Evolutionary conservation across 2,329 filamentous ascomycete species (phyloP).

Genomic region (Cyphellophora attinorum): DNA sequence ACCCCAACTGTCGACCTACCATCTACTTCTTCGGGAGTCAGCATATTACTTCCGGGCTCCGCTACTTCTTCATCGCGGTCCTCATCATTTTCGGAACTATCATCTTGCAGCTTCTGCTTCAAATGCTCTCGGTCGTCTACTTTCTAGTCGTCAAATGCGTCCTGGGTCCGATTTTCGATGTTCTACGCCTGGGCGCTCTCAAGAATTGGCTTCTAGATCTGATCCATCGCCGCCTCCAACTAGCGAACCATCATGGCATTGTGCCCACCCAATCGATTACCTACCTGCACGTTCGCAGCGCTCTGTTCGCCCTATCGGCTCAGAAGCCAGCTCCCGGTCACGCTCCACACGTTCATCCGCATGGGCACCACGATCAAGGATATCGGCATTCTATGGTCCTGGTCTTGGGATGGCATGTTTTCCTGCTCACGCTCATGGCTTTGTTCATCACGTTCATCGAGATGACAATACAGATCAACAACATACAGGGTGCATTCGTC

Average conservation of each 20-base stretch:
- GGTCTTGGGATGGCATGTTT: background rate
- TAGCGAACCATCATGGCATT: background rate
- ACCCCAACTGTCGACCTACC: background rate
- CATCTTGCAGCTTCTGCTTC: background rate
- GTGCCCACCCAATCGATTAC: background rate
- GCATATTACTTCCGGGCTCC: background rate
- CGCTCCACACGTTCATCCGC: background rate
- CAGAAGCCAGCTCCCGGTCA: background rate
- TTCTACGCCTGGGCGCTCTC: background rate
- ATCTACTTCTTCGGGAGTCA: conserved; percentile 1
- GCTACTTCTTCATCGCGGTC: background rate
- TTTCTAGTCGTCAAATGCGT: background rate
- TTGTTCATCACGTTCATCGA: conserved; percentile 1
- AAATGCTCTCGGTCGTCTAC: background rate
- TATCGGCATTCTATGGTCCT: background rate
- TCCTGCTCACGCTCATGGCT: background rate
- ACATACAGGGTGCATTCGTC: background rate
- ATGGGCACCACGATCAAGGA: background rate
- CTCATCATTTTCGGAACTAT: background rate
- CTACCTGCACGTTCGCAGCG: background rate
- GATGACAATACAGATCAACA: background rate
- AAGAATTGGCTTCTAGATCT: background rate
- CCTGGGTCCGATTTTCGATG: background rate
- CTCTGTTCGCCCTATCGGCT: background rate
- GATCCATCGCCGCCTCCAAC: background rate